Evolutionary conservation across 2,329 filamentous ascomycete genomes (phyloP).

Genomic region (Colletotrichum paranaense): DNA sequence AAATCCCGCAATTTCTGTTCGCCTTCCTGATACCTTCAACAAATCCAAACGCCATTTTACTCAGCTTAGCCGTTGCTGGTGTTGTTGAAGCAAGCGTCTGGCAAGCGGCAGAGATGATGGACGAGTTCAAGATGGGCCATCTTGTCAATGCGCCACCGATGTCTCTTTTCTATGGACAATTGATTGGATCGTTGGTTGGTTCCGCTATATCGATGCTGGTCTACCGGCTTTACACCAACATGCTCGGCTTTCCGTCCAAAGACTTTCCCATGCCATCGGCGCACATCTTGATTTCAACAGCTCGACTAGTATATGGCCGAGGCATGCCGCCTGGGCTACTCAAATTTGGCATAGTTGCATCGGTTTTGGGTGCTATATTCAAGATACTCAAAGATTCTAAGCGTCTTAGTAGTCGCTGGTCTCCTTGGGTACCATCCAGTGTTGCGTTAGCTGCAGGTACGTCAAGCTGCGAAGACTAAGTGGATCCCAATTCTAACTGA

Average conservation of each 20-base stretch:
- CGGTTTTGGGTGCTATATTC: neutral
- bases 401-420: neutral
- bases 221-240: neutral
- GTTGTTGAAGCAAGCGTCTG: constrained; percentile 1
- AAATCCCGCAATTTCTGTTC: constrained; percentile 1
- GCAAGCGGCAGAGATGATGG: constrained; percentile 11
- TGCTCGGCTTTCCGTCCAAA: neutral
- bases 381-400: neutral
- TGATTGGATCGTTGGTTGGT: neutral
- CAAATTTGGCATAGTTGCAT: neutral
- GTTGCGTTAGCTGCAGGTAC: constrained; percentile 8
- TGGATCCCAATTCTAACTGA: neutral
- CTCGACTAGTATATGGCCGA: neutral
- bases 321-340: neutral
- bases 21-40: constrained; percentile 1
- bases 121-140: constrained; percentile 7
- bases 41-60: neutral
- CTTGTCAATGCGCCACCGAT: neutral
- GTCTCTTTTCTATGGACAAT: neutral
- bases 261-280: constrained; percentile 7
- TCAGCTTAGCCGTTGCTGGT: constrained; percentile 5
- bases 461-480: neutral
- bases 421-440: neutral
- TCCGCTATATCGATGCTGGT: neutral
- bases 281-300: neutral